phyloP scores from a whole-genome alignment of 1,139 yeast genomes.

The Saccharomyces hybrid region DNA sequence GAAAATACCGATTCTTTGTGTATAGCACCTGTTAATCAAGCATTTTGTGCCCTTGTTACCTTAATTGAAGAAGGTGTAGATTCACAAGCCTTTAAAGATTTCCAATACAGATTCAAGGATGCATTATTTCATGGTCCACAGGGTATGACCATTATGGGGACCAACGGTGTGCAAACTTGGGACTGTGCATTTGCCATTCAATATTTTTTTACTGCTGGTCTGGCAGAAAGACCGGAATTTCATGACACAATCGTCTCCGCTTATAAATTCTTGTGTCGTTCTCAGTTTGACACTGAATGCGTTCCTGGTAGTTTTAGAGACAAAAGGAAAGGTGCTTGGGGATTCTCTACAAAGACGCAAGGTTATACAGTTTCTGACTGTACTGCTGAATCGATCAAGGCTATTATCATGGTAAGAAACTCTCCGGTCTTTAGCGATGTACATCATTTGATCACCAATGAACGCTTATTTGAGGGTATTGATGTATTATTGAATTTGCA shows the following conservation, averaged over 20 bases:
- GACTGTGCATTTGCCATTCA: conserved; percentile 89
- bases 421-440: conserved; percentile 46
- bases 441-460: conserved; percentile 44
- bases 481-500: conserved; percentile 66
- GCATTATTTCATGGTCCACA: conserved; percentile 77
- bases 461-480: conserved; percentile 56
- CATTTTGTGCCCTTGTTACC: conserved; percentile 70
- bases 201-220: conserved; percentile 70
- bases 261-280: conserved; percentile 63
- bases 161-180: conserved; percentile 98
- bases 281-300: conserved; percentile 81
- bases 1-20: conserved; percentile 72
- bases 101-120: conserved; percentile 61
- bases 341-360: conserved; percentile 89
- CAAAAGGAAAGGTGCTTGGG: conserved; percentile 88
- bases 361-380: conserved; percentile 97
- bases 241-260: conserved; percentile 55
- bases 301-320: conserved; percentile 77
- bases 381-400: conserved; percentile 92
- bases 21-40: conserved; percentile 91
- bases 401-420: conserved; percentile 82
- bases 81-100: conserved; percentile 51
- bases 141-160: conserved; percentile 92
- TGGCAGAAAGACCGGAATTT: conserved; percentile 64
- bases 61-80: conserved; percentile 60